These are phyloP conservation scores for Eudorina sp. DNA, from an alignment of 139 green algal genomes.

Conservation along the genomic window DNA sequence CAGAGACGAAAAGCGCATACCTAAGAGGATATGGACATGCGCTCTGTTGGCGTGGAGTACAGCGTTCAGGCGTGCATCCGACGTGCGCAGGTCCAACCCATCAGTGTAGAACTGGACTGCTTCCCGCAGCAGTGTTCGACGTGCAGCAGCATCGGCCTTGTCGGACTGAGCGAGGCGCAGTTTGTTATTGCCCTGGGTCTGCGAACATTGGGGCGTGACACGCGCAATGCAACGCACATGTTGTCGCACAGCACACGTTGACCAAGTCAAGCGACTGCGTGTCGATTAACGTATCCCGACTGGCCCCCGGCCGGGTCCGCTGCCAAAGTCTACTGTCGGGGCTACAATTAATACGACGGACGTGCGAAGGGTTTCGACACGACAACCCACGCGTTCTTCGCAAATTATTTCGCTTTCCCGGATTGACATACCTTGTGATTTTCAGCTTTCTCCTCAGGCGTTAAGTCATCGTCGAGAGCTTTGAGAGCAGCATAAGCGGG, in stretches of 20 bases:
- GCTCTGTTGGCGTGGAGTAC: constrained; percentile 81
- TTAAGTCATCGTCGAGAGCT: constrained; percentile 78
- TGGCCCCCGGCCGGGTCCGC: too few relatives aligned
- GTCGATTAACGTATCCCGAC: too few relatives aligned
- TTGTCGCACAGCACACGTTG: too few relatives aligned
- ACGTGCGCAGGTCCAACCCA: background rate
- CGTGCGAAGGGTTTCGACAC: too few relatives aligned
- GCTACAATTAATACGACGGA: too few relatives aligned
- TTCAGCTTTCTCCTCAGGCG: constrained; percentile 77
- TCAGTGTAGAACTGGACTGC: constrained; percentile 77
- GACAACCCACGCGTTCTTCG: too few relatives aligned
- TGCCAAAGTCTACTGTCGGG: too few relatives aligned
- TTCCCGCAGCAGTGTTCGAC: constrained; percentile 83
- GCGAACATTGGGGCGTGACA: too few relatives aligned
- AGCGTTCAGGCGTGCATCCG: background rate
- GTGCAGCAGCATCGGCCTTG: constrained; percentile 70
- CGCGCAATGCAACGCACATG: too few relatives aligned
- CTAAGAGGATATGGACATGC: constrained; percentile 82
- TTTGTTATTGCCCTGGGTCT: constrained; percentile 84
- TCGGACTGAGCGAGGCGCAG: constrained; percentile 56
- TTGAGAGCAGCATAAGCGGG: constrained; percentile 75
- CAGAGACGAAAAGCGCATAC: constrained; percentile 37
- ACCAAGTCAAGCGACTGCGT: too few relatives aligned
- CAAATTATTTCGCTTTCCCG: too few relatives aligned
- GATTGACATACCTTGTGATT: constrained; percentile 80